Percentiles rank a stretch among this genome's conserved stretches.
phyloP scores from a whole-genome alignment of 441 rosid species.

The Breynia disticha region DNA sequence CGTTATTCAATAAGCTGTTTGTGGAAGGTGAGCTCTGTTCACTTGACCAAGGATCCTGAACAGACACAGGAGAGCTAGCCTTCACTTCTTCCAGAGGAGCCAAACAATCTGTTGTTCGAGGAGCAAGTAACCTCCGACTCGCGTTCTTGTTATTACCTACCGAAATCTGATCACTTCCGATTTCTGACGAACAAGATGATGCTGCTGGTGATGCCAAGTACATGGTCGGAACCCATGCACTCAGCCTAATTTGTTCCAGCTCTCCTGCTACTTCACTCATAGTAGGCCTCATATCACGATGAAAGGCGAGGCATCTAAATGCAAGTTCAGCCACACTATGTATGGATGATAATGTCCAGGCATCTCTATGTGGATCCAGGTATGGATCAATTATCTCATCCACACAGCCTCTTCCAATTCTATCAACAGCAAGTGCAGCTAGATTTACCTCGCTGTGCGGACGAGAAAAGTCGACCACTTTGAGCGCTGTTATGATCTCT shows the following conservation, averaged over 20 bases:
- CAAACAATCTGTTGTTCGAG: conserved; percentile 25
- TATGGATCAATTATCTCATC: conserved; percentile 69
- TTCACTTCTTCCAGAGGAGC: conserved; percentile 37
- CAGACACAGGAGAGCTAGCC: conserved; percentile 69
- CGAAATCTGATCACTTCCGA: conserved; percentile 37
- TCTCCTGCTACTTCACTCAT: conserved; percentile 79
- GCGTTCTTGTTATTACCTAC: conserved; percentile 23
- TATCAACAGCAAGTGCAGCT: conserved; percentile 74
- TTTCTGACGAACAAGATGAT: conserved; percentile 39
- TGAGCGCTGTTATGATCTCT: conserved; percentile 71
- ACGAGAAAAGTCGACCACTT: conserved; percentile 78
- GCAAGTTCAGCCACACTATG: conserved; percentile 78
- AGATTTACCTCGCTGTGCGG: conserved; percentile 63
- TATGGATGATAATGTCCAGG: conserved; percentile 61
- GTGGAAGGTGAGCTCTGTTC: conserved; percentile 89
- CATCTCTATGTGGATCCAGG: conserved; percentile 49
- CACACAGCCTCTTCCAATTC: conserved; percentile 65
- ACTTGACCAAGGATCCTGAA: conserved; percentile 81
- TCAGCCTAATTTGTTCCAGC: conserved; percentile 53
- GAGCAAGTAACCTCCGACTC: conserved; percentile 38
- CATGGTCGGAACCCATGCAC: conserved; percentile 50
- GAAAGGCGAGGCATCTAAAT: conserved; percentile 79
- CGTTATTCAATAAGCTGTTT: conserved; percentile 59
- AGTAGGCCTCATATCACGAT: conserved; percentile 80
- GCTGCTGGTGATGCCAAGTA: conserved; percentile 38